phyloP scores from a whole-genome alignment of 2,329 filamentous ascomycete species.

The Alternaria sp. region DNA sequence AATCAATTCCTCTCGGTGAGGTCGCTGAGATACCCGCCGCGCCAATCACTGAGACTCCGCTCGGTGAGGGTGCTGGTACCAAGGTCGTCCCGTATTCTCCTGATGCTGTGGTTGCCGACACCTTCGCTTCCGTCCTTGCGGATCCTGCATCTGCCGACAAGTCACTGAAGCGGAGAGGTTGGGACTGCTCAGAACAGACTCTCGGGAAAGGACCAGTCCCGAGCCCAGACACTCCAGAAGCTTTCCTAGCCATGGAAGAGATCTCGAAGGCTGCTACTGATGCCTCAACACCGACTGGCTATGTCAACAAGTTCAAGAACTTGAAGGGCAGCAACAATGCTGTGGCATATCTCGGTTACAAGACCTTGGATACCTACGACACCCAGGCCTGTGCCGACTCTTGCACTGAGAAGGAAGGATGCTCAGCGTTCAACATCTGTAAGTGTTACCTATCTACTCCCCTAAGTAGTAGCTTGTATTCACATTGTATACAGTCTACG shows the following conservation, averaged over 20 bases:
- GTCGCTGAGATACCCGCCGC: not conserved
- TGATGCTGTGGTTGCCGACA: not conserved
- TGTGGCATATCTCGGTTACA: not conserved
- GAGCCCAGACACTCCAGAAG: not conserved
- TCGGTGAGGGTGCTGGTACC: not conserved
- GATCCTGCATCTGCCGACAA: not conserved
- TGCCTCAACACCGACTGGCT: not conserved
- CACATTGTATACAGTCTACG: not conserved
- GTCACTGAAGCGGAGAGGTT: not conserved
- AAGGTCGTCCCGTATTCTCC: not conserved
- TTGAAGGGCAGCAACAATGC: not conserved
- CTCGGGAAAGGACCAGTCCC: not conserved
- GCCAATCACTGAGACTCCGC: not conserved
- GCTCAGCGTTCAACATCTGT: not conserved
- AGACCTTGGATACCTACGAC: not conserved
- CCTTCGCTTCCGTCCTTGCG: not conserved
- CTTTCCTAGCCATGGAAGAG: not conserved
- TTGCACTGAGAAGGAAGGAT: not conserved
- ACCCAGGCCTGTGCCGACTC: not conserved
- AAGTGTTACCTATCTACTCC: not conserved
- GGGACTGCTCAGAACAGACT: conserved; percentile 1
- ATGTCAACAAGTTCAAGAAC: not conserved
- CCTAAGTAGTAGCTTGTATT: no score
- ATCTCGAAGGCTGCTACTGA: not conserved
- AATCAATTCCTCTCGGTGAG: not conserved